Evolutionary conservation across 768 basidiomycete species (phyloP).

Genomic region (Lepiota brunneoincarnata): DNA sequence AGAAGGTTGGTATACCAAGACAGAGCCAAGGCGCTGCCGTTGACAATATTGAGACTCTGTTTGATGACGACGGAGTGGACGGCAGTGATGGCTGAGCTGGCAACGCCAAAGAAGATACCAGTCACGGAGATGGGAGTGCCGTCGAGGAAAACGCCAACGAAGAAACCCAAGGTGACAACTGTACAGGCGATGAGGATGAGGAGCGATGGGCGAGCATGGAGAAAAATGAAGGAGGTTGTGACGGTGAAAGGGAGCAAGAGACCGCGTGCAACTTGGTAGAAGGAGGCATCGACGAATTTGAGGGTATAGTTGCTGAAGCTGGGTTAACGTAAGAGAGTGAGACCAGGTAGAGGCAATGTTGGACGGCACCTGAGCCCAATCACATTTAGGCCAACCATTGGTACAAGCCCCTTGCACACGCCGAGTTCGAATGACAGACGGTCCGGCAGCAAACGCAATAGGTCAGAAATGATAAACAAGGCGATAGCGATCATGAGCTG

Average conservation of each 20-base stretch:
- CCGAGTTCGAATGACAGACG: constrained; percentile 62
- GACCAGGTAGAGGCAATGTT: not conserved
- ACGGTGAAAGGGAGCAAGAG: constrained; percentile 94
- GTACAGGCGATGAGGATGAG: constrained; percentile 73
- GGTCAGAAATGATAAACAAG: constrained; percentile 66
- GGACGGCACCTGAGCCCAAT: constrained; percentile 72
- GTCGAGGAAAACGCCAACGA: constrained; percentile 84
- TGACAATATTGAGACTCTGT: constrained; percentile 72
- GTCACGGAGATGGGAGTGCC: constrained; percentile 51
- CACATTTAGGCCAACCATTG: constrained; percentile 77
- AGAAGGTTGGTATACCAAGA: constrained; percentile 92
- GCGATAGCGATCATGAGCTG: constrained; percentile 80
- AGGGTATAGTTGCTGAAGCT: constrained; percentile 90
- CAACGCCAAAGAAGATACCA: constrained; percentile 79
- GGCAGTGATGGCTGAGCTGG: constrained; percentile 84
- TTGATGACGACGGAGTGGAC: constrained; percentile 95
- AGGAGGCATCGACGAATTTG: constrained; percentile 92
- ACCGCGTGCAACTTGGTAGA: constrained; percentile 94
- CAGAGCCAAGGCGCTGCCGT: constrained; percentile 79
- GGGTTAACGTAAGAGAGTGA: constrained; percentile 3
- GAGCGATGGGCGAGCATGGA: constrained; percentile 73
- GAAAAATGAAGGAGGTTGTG: constrained; percentile 75
- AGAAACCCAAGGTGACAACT: constrained; percentile 90
- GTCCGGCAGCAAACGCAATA: constrained; percentile 63
- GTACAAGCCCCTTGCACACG: constrained; percentile 68